A percentile compares a stretch with the other conserved stretches of the same genome.
Conservation (phyloP, 306 rosid genomes). For the Vigna unguiculata region DNA sequence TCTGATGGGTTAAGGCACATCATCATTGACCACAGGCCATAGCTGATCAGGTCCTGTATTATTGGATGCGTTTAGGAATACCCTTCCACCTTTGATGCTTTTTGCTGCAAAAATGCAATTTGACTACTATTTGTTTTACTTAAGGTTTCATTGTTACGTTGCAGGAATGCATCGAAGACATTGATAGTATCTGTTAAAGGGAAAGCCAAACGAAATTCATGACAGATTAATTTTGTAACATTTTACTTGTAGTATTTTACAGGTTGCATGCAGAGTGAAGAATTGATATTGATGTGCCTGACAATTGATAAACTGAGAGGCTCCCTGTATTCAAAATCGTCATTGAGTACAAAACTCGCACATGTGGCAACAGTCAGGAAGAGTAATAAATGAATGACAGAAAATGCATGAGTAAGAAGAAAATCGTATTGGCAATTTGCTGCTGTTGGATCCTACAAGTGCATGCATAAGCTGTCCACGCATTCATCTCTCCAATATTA, state of each 20-base stretch:
- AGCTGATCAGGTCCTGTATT: not conserved
- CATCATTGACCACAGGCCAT: not conserved
- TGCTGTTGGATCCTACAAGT: conserved; percentile 22
- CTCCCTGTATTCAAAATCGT: conserved; percentile 27
- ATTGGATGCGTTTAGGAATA: too few species aligned
- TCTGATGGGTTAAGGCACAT: not conserved
- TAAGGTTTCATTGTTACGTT: not conserved
- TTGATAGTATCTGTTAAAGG: not conserved
- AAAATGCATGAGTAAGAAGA: conserved; percentile 22
- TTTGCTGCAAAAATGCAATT: too few species aligned
- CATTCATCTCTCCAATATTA: conserved; percentile 33
- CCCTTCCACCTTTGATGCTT: too few species aligned
- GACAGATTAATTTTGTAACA: not conserved
- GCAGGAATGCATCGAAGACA: conserved; percentile 27
- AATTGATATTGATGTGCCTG: conserved; percentile 24
- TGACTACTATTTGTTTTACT: not conserved
- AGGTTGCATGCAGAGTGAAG: conserved; percentile 34
- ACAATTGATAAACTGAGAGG: conserved; percentile 1
- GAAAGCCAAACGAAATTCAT: not conserved
- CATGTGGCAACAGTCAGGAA: not conserved
- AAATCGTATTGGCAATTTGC: conserved; percentile 20
- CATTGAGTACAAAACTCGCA: conserved; percentile 39
- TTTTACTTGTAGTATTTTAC: conserved; percentile 47
- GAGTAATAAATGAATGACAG: conserved; percentile 26
- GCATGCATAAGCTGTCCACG: conserved; percentile 28